These are phyloP conservation scores for Epichloe uncinata DNA, from an alignment of 2,329 filamentous ascomycete genomes.

Conservation along the genomic window DNA sequence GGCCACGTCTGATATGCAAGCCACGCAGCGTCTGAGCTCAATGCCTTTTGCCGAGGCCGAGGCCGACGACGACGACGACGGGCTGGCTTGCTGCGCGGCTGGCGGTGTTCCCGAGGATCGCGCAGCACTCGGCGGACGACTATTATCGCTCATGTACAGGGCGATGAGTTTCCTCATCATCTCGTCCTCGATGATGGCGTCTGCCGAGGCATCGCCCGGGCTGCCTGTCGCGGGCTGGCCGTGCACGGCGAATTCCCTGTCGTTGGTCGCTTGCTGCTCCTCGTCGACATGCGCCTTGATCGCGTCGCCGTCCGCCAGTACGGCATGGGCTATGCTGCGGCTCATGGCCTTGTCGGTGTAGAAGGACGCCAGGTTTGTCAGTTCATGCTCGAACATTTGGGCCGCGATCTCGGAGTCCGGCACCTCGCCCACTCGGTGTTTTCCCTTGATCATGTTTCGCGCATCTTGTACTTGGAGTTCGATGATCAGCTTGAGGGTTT, in stretches of 20 bases:
- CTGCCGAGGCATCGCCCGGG: not conserved
- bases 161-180: not conserved
- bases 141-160: not conserved
- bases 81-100: not conserved
- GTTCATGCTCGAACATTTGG: constrained; percentile 7
- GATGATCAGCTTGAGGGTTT: constrained; percentile 9
- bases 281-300: not conserved
- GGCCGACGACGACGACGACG: not conserved
- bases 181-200: not conserved
- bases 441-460: constrained; percentile 6
- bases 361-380: constrained; percentile 1
- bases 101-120: not conserved
- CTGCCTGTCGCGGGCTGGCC: too few species aligned
- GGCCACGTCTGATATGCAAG: not conserved
- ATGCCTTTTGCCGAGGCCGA: too few species aligned
- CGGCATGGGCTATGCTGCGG: constrained; percentile 9
- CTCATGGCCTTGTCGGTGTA: constrained; percentile 8
- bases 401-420: constrained; percentile 6
- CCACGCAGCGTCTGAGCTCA: not conserved
- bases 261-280: not conserved
- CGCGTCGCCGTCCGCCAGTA: constrained; percentile 5
- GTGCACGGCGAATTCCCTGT: not conserved
- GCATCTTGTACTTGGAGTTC: constrained; percentile 11
- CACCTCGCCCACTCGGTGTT: not conserved
- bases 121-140: too few species aligned